Evolutionary conservation across 148 eudicot genomes (phyloP), one percentile per base, ranked within the genome.

Genomic region (Amaranthus hypochondriacus): DNA sequence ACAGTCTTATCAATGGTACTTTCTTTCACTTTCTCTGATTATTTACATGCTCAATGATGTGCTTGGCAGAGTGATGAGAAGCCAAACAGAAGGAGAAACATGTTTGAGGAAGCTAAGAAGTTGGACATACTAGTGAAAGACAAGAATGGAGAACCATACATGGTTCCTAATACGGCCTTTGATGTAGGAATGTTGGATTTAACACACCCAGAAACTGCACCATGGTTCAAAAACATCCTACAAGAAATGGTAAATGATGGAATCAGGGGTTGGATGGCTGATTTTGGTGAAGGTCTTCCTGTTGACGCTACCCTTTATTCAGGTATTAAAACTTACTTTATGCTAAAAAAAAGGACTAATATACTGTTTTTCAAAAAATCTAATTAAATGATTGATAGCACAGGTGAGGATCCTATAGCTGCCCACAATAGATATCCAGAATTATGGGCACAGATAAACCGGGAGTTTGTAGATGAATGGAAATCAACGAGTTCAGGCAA

Each of bases 201-300:
- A 68, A 92, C 99, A 7, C 97, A 92, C 83, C 99, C 99, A 9
- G 62, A 78, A 44, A 86, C 99, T 5, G 76, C 87, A 67, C 74
- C 73, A 43, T 95, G 99, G 99, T 95, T 95, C 86, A 92, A 95
- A 78, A 84, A 81, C 75, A 85, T 95, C 66, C 75, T 95, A 52
- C 81, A 80, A 67, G 92, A 89, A 65, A 95, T 95, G 99, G 96
- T 92, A 43, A 85, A 92, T 67, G 97, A 87, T 62, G 99, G 99
- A 75, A 91, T 95, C 53, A 78, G 92, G 78, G 99, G 99, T 76
- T 92, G 99, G 97, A 95, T 95, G 99, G 99, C 99, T 73, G 99
- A 95, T 84, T 95, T 95, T 74, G 99, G 99, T 52, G 99, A 95
- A 84, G 97, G 96, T 70, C 86, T 95, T 28, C 99, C 99, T 0